These are phyloP conservation scores for Boletus tomentosulus DNA, from an alignment of 768 basidiomycete species.

Conservation along the genomic window DNA sequence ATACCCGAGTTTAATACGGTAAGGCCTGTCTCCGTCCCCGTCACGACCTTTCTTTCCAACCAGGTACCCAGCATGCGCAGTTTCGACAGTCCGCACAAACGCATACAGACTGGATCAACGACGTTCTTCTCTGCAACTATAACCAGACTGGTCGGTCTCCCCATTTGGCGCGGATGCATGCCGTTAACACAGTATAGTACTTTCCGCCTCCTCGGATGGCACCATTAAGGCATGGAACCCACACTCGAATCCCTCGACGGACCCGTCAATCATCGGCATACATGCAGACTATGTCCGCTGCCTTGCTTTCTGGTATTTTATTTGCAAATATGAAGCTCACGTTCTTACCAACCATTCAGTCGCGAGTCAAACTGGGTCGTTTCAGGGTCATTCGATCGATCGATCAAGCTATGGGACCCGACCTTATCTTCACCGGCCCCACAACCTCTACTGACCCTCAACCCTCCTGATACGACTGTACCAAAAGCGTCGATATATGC, in stretches of 20 bases:
- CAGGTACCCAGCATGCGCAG: constrained; percentile 41
- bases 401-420: constrained; percentile 93
- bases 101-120: constrained; percentile 96
- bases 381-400: constrained; percentile 91
- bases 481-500: constrained; percentile 78
- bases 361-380: constrained; percentile 84
- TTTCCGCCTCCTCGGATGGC: constrained; percentile 94
- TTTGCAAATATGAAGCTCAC: constrained; percentile 1
- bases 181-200: constrained; percentile 43
- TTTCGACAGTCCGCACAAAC: constrained; percentile 89
- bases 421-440: constrained; percentile 37
- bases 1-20: constrained; percentile 48
- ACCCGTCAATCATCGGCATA: constrained; percentile 65
- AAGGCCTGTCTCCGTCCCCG: constrained; percentile 20
- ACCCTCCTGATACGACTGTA: constrained; percentile 60
- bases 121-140: constrained; percentile 84
- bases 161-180: neutral
- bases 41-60: constrained; percentile 5
- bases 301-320: constrained; percentile 58
- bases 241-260: constrained; percentile 53
- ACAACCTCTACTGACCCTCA: constrained; percentile 59
- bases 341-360: constrained; percentile 35
- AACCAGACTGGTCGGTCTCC: constrained; percentile 73
- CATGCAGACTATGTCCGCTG: constrained; percentile 88
- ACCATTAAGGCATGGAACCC: constrained; percentile 93